phyloP scores from a whole-genome alignment of 495 filamentous ascomycete genomes.

The Tuber magnatum region DNA sequence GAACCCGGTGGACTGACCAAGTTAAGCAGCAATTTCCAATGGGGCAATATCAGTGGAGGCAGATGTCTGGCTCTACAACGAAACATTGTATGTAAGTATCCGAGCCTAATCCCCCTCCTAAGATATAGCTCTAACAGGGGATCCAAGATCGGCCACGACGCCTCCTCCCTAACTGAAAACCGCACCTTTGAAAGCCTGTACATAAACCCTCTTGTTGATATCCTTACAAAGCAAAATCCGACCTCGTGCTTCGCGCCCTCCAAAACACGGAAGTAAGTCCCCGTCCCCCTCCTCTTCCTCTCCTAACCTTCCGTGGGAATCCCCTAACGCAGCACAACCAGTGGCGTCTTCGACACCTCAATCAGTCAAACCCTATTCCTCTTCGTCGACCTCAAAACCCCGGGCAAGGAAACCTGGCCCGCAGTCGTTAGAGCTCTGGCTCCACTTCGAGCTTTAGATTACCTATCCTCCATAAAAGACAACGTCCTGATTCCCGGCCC shows the following conservation, averaged over 20 bases:
- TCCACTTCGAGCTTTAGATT: conserved; percentile 57
- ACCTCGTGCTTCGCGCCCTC: conserved; percentile 21
- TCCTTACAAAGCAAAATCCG: conserved; percentile 53
- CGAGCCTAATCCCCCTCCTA: no score
- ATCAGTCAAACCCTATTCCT: conserved; percentile 58
- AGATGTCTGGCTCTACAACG: conserved; percentile 75
- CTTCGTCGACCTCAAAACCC: conserved; percentile 65
- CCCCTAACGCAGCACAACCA: conserved; percentile 17
- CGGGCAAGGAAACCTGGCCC: conserved; percentile 48
- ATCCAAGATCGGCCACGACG: conserved; percentile 56
- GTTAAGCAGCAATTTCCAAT: conserved; percentile 51
- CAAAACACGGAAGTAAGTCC: conserved; percentile 20
- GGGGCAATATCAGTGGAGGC: conserved; percentile 72
- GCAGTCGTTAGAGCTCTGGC: conserved; percentile 55
- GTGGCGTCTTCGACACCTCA: conserved; percentile 58
- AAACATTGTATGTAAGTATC: conserved; percentile 49
- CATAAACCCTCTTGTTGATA: conserved; percentile 55
- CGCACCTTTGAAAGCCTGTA: conserved; percentile 59
- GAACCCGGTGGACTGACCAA: not conserved
- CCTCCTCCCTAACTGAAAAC: conserved; percentile 47
- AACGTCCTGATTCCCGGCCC: conserved; percentile 48
- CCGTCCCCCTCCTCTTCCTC: not conserved
- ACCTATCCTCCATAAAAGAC: conserved; percentile 54
- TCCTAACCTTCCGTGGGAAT: not conserved
- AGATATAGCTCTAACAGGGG: conserved; percentile 24